Base-by-base conservation (phyloP, 805 yeast species). In the Metschnikowia reukaufii region DNA sequence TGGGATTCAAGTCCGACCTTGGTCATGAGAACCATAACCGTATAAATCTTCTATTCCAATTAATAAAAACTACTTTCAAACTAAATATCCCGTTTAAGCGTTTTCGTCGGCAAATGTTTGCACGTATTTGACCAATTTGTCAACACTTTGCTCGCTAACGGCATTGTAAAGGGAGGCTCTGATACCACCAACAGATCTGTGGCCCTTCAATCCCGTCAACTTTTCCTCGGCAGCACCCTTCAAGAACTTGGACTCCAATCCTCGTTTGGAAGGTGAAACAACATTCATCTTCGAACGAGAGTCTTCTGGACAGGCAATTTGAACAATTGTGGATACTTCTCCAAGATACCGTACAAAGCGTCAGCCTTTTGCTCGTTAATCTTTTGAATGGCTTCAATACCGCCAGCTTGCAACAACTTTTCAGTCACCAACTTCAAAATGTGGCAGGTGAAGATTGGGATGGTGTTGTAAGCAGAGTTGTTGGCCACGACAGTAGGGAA, bases 151-250 rank as follows among this genome's bases (percentile, higher is more conserved):
- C 39, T 80, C 69, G 4, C 82, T 65, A 43, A 94, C 86, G 13
- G 98, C 97, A 61, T 94, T 92, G 67, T 92, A 91, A 45, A 90
- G 72, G 12, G 97, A 90, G 13, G 95, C 91, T 67, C 99, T 84
- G 68, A 94, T 86, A 25, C 99, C 99, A 42, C 98, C 98, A 36
- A 92, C 98, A 4, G 96, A 88, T 65, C 98, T 81, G 68, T 92
- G 98, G 35, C 99, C 98, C 69, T 90, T 88, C 60, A 92, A 76
- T 6, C 97, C 98, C 4, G 82, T 72, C 52, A 94, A 74, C 1
- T 79, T 76, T 47, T 55, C 62, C 21, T 65, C 78, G 19, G 72
- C 76, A 3, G 97, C 96, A 39, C 75, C 82, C 50, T 79, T 72
- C 50, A 92, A 60, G 68, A 94, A 94, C 49, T 78, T 69, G 5